phyloP scores from a whole-genome alignment of 306 rosid genomes.

The Lathyrus aphaca region DNA sequence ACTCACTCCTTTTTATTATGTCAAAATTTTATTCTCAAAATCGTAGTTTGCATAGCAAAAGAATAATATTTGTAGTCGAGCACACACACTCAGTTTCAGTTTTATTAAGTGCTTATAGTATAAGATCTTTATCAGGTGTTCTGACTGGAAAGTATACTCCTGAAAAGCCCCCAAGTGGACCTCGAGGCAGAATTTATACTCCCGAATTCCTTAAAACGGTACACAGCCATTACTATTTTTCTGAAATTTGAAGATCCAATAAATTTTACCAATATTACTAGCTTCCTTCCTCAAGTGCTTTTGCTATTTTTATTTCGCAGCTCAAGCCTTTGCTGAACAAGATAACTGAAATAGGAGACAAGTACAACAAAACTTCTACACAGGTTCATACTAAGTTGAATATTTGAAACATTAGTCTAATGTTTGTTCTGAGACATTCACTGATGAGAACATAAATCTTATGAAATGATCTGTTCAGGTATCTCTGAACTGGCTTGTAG shows the following conservation, averaged over 20 bases:
- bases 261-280: constrained; percentile 10
- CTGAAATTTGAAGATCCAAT: constrained; percentile 16
- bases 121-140: constrained; percentile 51
- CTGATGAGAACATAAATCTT: neutral
- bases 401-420: neutral
- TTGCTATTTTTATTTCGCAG: constrained; percentile 49
- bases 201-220: constrained; percentile 73
- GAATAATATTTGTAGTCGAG: too few species aligned
- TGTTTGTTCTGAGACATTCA: neutral
- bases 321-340: constrained; percentile 81
- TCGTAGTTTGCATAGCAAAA: too few species aligned
- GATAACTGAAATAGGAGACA: constrained; percentile 66
- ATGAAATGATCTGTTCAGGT: constrained; percentile 53
- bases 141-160: constrained; percentile 89
- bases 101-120: too few species aligned
- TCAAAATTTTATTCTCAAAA: neutral
- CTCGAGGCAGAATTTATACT: constrained; percentile 77
- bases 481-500: constrained; percentile 76
- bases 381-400: constrained; percentile 56
- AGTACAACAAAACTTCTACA: constrained; percentile 50
- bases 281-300: constrained; percentile 32
- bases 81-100: too few species aligned
- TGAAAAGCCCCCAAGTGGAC: constrained; percentile 78
- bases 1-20: constrained; percentile 28
- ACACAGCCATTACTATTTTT: neutral